These are phyloP conservation scores for Posidonia oceanica DNA, from an alignment of 116 monocot genomes.

Conservation along the genomic window DNA sequence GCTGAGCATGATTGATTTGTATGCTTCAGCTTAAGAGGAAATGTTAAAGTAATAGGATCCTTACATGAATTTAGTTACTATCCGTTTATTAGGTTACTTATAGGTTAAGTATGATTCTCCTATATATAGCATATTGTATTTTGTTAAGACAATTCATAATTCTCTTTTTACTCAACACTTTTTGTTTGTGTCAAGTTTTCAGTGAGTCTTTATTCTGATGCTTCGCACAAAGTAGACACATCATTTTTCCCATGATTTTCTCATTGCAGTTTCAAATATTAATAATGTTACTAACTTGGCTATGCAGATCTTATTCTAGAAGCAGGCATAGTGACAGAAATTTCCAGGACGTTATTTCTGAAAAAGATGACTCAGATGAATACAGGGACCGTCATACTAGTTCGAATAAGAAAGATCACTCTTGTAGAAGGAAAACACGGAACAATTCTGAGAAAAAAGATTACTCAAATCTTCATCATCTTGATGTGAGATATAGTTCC, in stretches of 20 bases:
- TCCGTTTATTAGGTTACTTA: too few species aligned
- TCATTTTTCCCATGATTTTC: too few species aligned
- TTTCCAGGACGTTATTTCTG: conserved; percentile 20
- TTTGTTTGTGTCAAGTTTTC: not conserved
- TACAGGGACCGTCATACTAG: conserved; percentile 5
- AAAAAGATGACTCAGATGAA: conserved; percentile 13
- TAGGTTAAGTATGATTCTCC: too few species aligned
- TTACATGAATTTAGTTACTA: too few species aligned
- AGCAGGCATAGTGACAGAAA: conserved; percentile 11
- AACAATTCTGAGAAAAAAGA: not conserved
- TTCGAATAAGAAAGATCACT: conserved; percentile 11
- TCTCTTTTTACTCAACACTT: too few species aligned
- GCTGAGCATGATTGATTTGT: not conserved
- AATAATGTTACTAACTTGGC: not conserved
- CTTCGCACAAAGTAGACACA: too few species aligned
- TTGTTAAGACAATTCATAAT: too few species aligned
- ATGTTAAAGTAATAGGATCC: too few species aligned
- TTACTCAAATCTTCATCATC: not conserved
- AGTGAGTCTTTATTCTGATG: not conserved
- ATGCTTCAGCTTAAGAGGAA: too few species aligned
- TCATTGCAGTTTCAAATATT: not conserved
- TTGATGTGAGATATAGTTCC: not conserved
- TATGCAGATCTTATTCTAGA: conserved; percentile 19
- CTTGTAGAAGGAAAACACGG: conserved; percentile 12
- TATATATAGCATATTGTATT: too few species aligned